phyloP scores from a whole-genome alignment of 1,284 basidiomycete species.

The Ceratobasidium sp. region DNA sequence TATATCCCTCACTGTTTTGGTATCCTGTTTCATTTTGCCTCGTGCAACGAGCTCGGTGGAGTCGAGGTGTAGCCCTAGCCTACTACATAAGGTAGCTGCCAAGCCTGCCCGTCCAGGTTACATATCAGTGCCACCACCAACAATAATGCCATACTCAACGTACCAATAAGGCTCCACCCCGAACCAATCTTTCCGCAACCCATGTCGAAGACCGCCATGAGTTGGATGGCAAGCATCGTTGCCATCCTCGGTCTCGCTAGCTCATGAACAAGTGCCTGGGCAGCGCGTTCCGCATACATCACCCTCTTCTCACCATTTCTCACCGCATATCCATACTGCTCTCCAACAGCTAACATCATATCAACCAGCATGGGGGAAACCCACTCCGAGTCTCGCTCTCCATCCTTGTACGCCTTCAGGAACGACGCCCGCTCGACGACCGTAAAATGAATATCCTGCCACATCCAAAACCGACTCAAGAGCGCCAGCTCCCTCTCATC shows the following conservation, averaged over 20 bases:
- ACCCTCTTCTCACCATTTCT: background rate
- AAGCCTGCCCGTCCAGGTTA: conserved; percentile 5
- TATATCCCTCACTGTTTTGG: conserved; percentile 16
- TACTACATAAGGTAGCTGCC: conserved; percentile 29
- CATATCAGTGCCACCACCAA: background rate
- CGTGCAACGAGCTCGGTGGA: conserved; percentile 26
- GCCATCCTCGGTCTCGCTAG: conserved; percentile 27
- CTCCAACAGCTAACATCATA: conserved; percentile 36
- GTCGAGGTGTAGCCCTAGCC: conserved; percentile 30
- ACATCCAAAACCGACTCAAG: conserved; percentile 20
- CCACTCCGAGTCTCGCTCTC: conserved; percentile 37
- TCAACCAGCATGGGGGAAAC: conserved; percentile 37
- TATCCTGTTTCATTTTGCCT: conserved; percentile 12
- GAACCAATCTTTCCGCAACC: conserved; percentile 6
- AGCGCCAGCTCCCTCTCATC: conserved; percentile 9
- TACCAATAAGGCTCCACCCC: conserved; percentile 35
- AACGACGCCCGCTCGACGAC: conserved; percentile 15
- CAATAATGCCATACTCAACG: background rate
- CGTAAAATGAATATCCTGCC: conserved; percentile 30
- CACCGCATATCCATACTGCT: conserved; percentile 17
- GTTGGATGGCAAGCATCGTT: conserved; percentile 35
- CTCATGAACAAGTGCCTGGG: conserved; percentile 3
- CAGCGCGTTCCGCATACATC: conserved; percentile 10
- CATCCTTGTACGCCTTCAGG: conserved; percentile 14
- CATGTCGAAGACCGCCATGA: conserved; percentile 26